Evolutionary conservation across 2,329 filamentous ascomycete genomes (phyloP), one percentile per base, ranked within the genome.

Genomic region (Falciphora oryzae): DNA sequence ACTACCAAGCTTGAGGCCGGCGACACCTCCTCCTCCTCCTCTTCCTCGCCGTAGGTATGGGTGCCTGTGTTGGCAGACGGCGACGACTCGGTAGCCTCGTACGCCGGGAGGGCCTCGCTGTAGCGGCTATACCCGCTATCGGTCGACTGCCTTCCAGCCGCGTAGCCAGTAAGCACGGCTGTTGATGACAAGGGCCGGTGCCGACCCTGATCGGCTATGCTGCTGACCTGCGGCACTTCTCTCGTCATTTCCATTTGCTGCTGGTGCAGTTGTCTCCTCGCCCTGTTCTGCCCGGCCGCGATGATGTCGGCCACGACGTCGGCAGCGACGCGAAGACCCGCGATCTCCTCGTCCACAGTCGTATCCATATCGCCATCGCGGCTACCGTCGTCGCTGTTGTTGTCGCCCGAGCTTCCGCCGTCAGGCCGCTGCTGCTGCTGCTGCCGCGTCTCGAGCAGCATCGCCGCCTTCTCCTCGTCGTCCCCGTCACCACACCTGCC

Each of bases 271-370:
- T 69, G 58, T 67, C 65, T 31, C 57, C 65, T 70, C 59, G 65
- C 64, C 59, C 71, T 71, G 27, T 74, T 76, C 66, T 80, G 79
- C 64, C 81, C 80, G 2, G 76, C 78, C 7, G 78, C 73, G 28
- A 83, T 75, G 63, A 84, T 74, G 57, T 79, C 77, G 57, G 77
- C 77, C 0, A 84, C 79, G 59, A 82, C 73, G 7, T 75, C 74
- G 8, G 80, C 80, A 2, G 77, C 81, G 62, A 76, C 75, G 2
- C 81, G 76, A 71, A 84, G 80, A 61, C 78, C 74, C 3, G 79
- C 77, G 67, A 84, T 77, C 69, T 83, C 81, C 68, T 82, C 76
- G 67, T 81, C 79, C 77, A 83, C 80, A 3, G 78, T 78, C 14
- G 69, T 69, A 8, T 63, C 61, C 16, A 62, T 61, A 63, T 72